phyloP scores from a whole-genome alignment of 768 basidiomycete genomes.

The Collybiopsis confluens region DNA sequence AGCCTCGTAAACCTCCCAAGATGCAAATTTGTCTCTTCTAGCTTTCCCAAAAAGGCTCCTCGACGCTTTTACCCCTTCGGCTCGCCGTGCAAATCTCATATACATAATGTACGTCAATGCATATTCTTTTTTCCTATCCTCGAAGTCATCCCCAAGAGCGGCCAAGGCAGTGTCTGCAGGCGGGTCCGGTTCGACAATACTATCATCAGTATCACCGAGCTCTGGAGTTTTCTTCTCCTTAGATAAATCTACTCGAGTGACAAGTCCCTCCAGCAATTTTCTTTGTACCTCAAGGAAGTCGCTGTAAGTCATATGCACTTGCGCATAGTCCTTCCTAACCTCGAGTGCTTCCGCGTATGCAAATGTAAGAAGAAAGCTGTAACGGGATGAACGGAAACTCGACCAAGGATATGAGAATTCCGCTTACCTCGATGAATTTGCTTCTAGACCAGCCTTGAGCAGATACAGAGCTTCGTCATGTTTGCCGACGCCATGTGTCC shows the following conservation, averaged over 20 bases:
- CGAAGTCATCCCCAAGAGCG: neutral
- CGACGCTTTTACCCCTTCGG: conserved; percentile 81
- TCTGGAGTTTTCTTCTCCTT: conserved; percentile 24
- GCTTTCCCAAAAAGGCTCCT: conserved; percentile 79
- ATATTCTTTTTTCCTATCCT: conserved; percentile 56
- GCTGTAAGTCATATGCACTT: conserved; percentile 70
- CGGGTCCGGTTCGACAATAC: no score
- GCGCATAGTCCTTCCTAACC: conserved; percentile 53
- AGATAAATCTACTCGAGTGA: conserved; percentile 25
- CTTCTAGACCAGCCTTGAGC: conserved; percentile 81
- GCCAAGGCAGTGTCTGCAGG: neutral
- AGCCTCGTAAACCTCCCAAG: conserved; percentile 94
- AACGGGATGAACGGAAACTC: neutral
- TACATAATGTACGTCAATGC: conserved; percentile 84
- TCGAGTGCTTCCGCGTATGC: conserved; percentile 78
- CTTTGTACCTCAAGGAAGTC: conserved; percentile 67
- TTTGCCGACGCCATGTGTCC: conserved; percentile 72
- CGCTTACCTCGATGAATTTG: conserved; percentile 74
- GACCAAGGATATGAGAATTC: neutral
- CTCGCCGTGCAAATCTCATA: conserved; percentile 86
- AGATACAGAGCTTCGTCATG: conserved; percentile 78
- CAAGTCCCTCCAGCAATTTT: conserved; percentile 57
- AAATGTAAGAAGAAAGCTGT: conserved; percentile 86
- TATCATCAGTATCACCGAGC: conserved; percentile 5
- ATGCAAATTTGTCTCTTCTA: conserved; percentile 65